Percentiles rank a stretch among this genome's conserved stretches.
Evolutionary conservation across 31 red algal species (phyloP).

Genomic region (Odonthalia washingtoniensis): DNA sequence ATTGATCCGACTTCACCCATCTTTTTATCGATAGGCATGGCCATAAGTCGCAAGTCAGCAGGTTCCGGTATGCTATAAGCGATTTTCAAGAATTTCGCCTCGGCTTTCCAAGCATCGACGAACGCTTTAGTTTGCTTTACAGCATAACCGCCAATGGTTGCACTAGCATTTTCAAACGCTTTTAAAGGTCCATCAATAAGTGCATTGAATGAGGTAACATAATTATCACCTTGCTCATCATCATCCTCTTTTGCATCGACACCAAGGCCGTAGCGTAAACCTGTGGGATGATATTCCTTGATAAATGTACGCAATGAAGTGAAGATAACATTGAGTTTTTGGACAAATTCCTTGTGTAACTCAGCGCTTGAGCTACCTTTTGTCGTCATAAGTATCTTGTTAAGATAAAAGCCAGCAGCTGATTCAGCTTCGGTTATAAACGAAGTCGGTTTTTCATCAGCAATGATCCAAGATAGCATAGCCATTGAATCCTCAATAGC

Average conservation of each 20-base stretch:
- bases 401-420: conserved; percentile 64
- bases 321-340: conserved; percentile 44
- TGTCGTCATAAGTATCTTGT: conserved; percentile 59
- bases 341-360: conserved; percentile 61
- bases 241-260: conserved; percentile 19
- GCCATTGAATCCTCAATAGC: conserved; percentile 58
- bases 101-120: conserved; percentile 72
- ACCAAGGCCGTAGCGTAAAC: conserved; percentile 67
- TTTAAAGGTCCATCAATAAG: conserved; percentile 65
- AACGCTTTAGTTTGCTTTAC: conserved; percentile 61
- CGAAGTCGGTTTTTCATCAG: conserved; percentile 51
- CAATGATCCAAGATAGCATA: conserved; percentile 75
- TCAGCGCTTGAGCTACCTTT: conserved; percentile 38
- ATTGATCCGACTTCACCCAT: conserved; percentile 75
- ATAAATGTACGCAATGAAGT: conserved; percentile 47
- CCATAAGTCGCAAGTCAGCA: conserved; percentile 55
- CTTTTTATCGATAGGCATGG: conserved; percentile 57
- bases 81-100: conserved; percentile 74
- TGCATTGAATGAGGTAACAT: conserved; percentile 64
- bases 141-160: conserved; percentile 72
- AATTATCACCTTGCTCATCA: conserved; percentile 43
- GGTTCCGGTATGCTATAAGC: conserved; percentile 74
- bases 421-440: conserved; percentile 71
- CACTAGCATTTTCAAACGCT: conserved; percentile 61
- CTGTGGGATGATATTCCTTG: conserved; percentile 70